These are phyloP conservation scores for Lumnitzera littorea DNA, from an alignment of 345 rosid species.

Conservation along the genomic window DNA sequence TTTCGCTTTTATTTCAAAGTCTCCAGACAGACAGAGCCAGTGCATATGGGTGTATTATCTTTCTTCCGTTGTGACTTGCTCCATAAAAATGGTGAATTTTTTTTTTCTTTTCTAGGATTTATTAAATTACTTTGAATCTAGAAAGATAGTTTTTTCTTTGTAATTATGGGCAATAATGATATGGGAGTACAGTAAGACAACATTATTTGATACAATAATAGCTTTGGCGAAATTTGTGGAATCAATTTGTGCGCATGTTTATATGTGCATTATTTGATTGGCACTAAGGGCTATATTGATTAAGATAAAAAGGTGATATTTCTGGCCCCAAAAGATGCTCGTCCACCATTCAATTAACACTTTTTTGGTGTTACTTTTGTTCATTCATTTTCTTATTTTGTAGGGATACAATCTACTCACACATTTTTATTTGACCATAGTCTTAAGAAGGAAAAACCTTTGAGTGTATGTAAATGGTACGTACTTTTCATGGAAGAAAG, in stretches of 20 bases:
- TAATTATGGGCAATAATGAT: conserved; percentile 43
- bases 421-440: too few relatives aligned
- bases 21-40: conserved; percentile 9
- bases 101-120: too few relatives aligned
- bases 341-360: too few relatives aligned
- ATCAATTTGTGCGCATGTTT: conserved; percentile 37
- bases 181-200: conserved; percentile 36
- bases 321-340: too few relatives aligned
- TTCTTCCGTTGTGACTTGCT: conserved; percentile 10
- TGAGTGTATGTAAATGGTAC: too few relatives aligned
- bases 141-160: background rate
- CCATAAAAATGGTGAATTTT: conserved; percentile 10
- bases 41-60: conserved; percentile 2
- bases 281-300: conserved; percentile 3
- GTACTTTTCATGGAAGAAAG: too few relatives aligned
- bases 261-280: conserved; percentile 16
- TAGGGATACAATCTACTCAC: too few relatives aligned
- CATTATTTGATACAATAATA: conserved; percentile 37
- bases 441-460: too few relatives aligned
- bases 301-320: too few relatives aligned
- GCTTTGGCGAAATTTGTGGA: conserved; percentile 46
- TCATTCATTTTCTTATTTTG: too few relatives aligned
- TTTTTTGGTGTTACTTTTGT: too few relatives aligned
- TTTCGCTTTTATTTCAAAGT: conserved; percentile 23
- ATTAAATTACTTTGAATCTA: too few relatives aligned